Conservation (phyloP, 306 rosid genomes). For the Parietaria judaica region DNA sequence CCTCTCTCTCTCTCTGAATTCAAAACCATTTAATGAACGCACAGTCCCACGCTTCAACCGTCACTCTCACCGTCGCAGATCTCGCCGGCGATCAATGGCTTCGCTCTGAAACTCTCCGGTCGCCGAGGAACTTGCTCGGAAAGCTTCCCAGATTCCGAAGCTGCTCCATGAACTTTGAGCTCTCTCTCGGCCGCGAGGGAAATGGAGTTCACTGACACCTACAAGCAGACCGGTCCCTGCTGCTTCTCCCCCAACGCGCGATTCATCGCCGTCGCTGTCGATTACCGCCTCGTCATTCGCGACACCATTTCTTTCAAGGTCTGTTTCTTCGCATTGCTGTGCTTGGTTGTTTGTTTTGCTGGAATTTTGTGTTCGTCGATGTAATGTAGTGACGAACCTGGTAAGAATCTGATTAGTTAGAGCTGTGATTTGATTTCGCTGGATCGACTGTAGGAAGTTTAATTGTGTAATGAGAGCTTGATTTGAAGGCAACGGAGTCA, state of each 20-base stretch:
- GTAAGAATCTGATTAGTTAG: too few species aligned
- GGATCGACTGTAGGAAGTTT: too few species aligned
- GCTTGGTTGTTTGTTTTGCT: too few species aligned
- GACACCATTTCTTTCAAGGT: slow-evolving; percentile 88
- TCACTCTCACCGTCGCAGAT: background rate
- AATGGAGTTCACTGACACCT: slow-evolving; percentile 94
- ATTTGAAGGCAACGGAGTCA: background rate
- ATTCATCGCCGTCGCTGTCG: slow-evolving; percentile 85
- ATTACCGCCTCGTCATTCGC: slow-evolving; percentile 95
- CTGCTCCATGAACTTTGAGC: too few species aligned
- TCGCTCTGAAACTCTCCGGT: background rate
- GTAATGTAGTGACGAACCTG: too few species aligned
- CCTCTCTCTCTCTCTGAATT: too few species aligned
- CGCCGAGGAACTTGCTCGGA: background rate
- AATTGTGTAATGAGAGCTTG: background rate
- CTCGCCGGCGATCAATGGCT: background rate
- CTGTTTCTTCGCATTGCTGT: too few species aligned
- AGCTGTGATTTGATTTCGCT: too few species aligned
- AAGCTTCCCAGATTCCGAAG: too few species aligned
- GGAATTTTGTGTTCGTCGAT: too few species aligned
- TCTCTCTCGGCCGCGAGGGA: background rate
- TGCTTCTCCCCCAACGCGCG: slow-evolving; percentile 94
- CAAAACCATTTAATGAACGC: too few species aligned
- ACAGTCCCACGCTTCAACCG: too few species aligned
- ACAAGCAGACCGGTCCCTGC: slow-evolving; percentile 90